Evolutionary conservation across 2,329 filamentous ascomycete genomes (phyloP), one percentile per base, ranked within the genome.

Genomic region (Hymenoscyphus salicellus): DNA sequence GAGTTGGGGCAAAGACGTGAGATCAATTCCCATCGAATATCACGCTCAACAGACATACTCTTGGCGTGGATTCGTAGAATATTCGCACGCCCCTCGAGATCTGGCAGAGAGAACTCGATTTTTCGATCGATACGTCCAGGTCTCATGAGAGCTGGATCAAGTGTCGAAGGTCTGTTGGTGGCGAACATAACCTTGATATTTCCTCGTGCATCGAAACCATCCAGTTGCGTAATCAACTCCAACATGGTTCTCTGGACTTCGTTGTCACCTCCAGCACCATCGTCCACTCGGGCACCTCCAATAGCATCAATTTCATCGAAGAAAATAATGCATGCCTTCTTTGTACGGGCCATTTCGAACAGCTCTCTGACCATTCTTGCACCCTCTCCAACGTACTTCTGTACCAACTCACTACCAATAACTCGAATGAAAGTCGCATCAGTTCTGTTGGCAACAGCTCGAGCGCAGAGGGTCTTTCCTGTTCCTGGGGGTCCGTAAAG

Each of bases 181-280:
- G 94, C 94, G 75, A 98, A 98, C 94, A 98, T 98, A 79, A 98
- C 94, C 81, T 98, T 98, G 84, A 98, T 98, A 79, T 98, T 98
- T 77, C 94, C 94, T 78, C 94, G 86, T 58, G 93, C 91, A 76
- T 98, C 94, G 82, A 98, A 98, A 68, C 94, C 94, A 75, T 98
- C 94, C 57, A 98, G 84, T 79, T 98, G 94, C 38, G 94, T 98
- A 75, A 98, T 98, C 61, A 98, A 84, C 77, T 98, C 94, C 83
- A 98, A 81, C 94, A 98, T 98, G 70, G 94, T 98, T 81, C 94
- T 86, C 79, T 98, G 94, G 6, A 98, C 94, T 78, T 98, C 94
- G 76, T 98, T 98, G 79, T 98, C 94, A 75, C 94, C 94, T 73
- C 94, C 94, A 68, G 94, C 94, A 70, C 94, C 94, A 73, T 98